Evolutionary conservation across 2,329 filamentous ascomycete species (phyloP), one percentile per base, ranked within the genome.

Genomic region (Fusarium sp.): DNA sequence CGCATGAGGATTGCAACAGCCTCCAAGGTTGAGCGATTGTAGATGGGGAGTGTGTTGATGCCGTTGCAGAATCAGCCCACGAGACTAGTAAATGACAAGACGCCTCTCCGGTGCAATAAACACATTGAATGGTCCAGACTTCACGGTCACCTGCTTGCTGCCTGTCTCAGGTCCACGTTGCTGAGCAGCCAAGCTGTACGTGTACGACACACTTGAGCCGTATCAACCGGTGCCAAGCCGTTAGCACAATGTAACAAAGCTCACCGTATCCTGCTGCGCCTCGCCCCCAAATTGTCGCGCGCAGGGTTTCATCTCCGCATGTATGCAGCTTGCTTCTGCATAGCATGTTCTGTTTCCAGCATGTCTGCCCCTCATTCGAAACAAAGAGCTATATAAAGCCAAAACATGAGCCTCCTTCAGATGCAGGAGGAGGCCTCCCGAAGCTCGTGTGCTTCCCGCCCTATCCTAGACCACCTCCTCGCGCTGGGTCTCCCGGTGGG

Each of bases 1-100:
- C 74, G 82, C 11, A 79, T 81, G 77, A 80, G 83, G 27, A 83
- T 84, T 47, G 83, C 82, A 0, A 84, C 76, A 6, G 70, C 66
- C 3, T 56, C 58, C 14, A 38, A 10, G n/a, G 60, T 72, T 30
- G 15, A 52, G 5, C 17, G 17, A 8, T 32, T 25, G 47, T 52
- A 47, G 22, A 57, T 43, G 27, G 27, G 27, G 17, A 30, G 47
- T 7, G 47, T 32, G 47, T 54, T 32, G 17, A 32, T 32, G 47
- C 11, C 27, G 47, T 30, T 52, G 47, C 25, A 30, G 47, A 32
- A 54, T 54, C 27, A 54, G 47, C 27, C 47, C 47, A 54, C 27
- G 27, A 54, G 27, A 52, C 47, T 52, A 52, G 25, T 52, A 25
- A 30, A 52, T 30, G 10, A 30, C 47, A 30, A 52, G 27, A 30